A percentile compares a stretch with the other conserved stretches of the same genome.
These are phyloP conservation scores for Amanita thiersii DNA, from an alignment of 768 basidiomycete species.

Conservation along the genomic window DNA sequence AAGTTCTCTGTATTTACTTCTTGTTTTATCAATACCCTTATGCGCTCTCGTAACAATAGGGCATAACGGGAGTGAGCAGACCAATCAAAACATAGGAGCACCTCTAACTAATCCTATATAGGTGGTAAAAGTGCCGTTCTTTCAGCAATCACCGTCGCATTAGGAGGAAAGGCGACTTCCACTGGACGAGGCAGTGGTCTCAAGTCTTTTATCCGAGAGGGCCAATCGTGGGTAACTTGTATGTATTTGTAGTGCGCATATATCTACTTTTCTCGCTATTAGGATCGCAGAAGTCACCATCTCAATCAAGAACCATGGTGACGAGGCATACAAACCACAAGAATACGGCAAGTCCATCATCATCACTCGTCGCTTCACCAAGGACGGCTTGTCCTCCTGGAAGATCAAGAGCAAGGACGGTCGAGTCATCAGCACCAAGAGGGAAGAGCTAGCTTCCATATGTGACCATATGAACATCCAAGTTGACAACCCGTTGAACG, in stretches of 20 bases:
- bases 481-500: conserved; percentile 94
- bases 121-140: conserved; percentile 95
- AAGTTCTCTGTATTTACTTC: conserved; percentile 12
- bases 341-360: conserved; percentile 84
- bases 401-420: conserved; percentile 71
- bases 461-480: conserved; percentile 96
- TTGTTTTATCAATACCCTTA: conserved; percentile 2
- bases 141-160: conserved; percentile 85
- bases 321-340: conserved; percentile 79
- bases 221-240: conserved; percentile 52
- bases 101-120: conserved; percentile 19
- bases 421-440: conserved; percentile 62
- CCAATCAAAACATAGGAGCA: not conserved
- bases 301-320: conserved; percentile 80
- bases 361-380: conserved; percentile 74
- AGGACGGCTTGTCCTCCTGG: conserved; percentile 71
- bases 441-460: conserved; percentile 80
- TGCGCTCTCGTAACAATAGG: conserved; percentile 31
- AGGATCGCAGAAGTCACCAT: conserved; percentile 75
- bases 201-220: conserved; percentile 81
- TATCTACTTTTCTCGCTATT: conserved; percentile 3
- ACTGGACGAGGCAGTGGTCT: conserved; percentile 86
- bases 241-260: conserved; percentile 1
- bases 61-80: conserved; percentile 81
- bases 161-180: conserved; percentile 88